Conservation (phyloP, 768 basidiomycete genomes). For the Postia placenta region DNA sequence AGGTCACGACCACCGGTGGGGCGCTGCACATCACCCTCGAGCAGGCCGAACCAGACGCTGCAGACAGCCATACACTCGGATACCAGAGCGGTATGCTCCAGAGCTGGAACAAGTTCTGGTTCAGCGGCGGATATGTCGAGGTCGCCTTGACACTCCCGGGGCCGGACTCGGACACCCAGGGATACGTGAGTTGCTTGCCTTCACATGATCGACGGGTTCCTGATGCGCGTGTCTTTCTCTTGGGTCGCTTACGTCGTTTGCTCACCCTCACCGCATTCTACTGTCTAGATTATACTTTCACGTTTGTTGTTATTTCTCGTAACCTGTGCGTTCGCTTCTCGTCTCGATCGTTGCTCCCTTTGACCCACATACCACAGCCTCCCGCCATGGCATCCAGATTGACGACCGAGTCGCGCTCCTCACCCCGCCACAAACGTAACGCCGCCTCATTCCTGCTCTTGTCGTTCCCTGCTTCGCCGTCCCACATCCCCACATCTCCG, state of each 20-base stretch:
- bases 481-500: conserved; percentile 24
- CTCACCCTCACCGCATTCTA: too few species aligned
- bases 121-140: conserved; percentile 73
- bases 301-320: too few species aligned
- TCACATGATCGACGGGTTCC: too few species aligned
- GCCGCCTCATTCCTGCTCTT: conserved; percentile 24
- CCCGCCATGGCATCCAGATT: conserved; percentile 12
- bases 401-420: conserved; percentile 10
- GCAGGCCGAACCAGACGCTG: conserved; percentile 23
- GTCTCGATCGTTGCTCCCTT: too few species aligned
- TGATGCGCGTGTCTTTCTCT: too few species aligned
- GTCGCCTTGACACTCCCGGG: conserved; percentile 56
- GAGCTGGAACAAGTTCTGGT: conserved; percentile 90
- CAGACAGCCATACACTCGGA: conserved; percentile 46
- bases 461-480: conserved; percentile 27
- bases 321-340: too few species aligned
- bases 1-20: conserved; percentile 62
- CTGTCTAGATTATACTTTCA: too few species aligned
- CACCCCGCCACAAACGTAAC: conserved; percentile 14
- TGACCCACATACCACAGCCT: too few species aligned
- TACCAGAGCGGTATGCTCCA: conserved; percentile 80
- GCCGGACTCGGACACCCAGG: conserved; percentile 41
- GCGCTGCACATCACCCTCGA: conserved; percentile 68
- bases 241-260: too few species aligned
- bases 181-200: conserved; percentile 44